phyloP scores from a whole-genome alignment of 768 basidiomycete genomes.

The Serendipita indica region DNA sequence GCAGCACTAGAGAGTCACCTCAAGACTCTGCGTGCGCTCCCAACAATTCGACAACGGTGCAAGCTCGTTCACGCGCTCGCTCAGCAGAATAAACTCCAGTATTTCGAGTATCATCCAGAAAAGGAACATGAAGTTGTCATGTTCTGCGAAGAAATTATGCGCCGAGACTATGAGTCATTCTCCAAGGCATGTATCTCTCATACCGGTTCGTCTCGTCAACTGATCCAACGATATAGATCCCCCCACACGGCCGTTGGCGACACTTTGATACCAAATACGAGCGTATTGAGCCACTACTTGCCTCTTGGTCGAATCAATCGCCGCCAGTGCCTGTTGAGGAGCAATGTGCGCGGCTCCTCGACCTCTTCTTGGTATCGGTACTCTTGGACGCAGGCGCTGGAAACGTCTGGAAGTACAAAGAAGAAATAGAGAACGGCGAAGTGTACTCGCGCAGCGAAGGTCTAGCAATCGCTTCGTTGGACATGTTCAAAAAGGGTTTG shows the following conservation, averaged over 20 bases:
- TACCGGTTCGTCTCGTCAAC: not conserved
- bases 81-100: slow-evolving; percentile 55
- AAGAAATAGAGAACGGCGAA: slow-evolving; percentile 28
- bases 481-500: slow-evolving; percentile 75
- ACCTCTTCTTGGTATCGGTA: slow-evolving; percentile 82
- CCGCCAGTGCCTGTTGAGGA: slow-evolving; percentile 29
- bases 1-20: not conserved
- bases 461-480: slow-evolving; percentile 73
- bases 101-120: slow-evolving; percentile 74
- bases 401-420: slow-evolving; percentile 60
- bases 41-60: slow-evolving; percentile 83
- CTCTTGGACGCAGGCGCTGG: slow-evolving; percentile 93
- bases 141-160: slow-evolving; percentile 65
- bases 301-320: slow-evolving; percentile 34
- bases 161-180: slow-evolving; percentile 31
- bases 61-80: slow-evolving; percentile 64
- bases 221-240: slow-evolving; percentile 36
- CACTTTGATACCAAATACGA: slow-evolving; percentile 60
- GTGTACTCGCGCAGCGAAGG: slow-evolving; percentile 61
- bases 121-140: slow-evolving; percentile 52
- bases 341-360: slow-evolving; percentile 59
- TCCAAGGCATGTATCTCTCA: not conserved
- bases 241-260: slow-evolving; percentile 80
- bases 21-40: slow-evolving; percentile 52
- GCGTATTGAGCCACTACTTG: slow-evolving; percentile 47